Base-by-base conservation (phyloP, 768 basidiomycete genomes). In the Harrya chromipes region DNA sequence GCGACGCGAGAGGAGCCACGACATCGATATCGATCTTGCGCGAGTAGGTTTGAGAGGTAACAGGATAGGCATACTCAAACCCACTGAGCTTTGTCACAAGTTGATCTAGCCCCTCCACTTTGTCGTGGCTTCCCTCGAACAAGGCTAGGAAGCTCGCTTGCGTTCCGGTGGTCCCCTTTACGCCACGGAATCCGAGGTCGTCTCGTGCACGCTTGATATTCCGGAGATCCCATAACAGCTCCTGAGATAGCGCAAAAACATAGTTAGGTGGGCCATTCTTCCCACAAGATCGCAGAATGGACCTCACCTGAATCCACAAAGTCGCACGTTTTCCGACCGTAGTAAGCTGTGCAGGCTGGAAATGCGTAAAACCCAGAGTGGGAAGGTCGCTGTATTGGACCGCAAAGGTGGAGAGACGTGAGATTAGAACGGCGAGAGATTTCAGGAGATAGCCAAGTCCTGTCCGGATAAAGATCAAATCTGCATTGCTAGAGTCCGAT, bases 91-190 rank as follows among this genome's bases (percentile, higher is more conserved):
- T 79, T 13, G 97, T 95, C 13, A 99, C 94, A 41, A 85, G 81
- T 52, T 76, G 75, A 67, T 98, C 97, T 34, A 99, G 83, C 29
- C 84, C 78, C 65, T 94, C 87, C 21, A 98, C 95, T 77, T 98
- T 98, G 54, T 82, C 82, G 67, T 99, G 94, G 66, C 97, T 86
- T 0, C 94, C 94, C 52, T 97, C 89, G 62, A 99, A 98, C 27
- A 99, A 74, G 0, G 93, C 76, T 47, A 98, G 74, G 75, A 98
- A 99, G 58, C 90, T 93, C 4, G 91, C 97, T 68, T 98, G 97
- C 0, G 97, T 98, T 9, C 97, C 97, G 0, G 97, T 99, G 0
- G 97, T 98, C n/a, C 97, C 97, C 71, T 99, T 99, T 44, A 95
- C 97, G 40, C 97, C 97, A 47, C 97, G 83, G 77, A 99, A 98